Percentiles rank a stretch among this genome's conserved stretches.
Evolutionary conservation across 306 rosid species (phyloP).

Genomic region (Quillaja saponaria): DNA sequence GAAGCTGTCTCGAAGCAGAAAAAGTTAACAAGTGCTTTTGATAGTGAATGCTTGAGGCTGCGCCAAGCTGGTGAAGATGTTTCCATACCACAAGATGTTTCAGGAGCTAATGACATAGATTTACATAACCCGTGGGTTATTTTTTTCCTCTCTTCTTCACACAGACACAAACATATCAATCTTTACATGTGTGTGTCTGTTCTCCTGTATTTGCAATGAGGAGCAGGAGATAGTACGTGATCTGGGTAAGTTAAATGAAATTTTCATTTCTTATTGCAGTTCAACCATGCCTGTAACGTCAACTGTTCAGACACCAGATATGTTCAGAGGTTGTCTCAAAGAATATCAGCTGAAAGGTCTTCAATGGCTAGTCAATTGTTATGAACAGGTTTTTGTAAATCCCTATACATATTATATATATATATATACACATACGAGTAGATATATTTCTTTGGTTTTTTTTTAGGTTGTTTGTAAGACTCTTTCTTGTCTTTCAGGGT

Average conservation of each 20-base stretch:
- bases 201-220: conserved; percentile 17
- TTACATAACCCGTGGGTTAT: conserved; percentile 83
- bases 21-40: conserved; percentile 78
- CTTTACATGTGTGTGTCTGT: conserved; percentile 13
- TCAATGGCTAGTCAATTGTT: conserved; percentile 98
- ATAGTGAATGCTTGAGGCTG: conserved; percentile 76
- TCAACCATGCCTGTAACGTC: conserved; percentile 99
- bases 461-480: conserved; percentile 28
- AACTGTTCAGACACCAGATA: conserved; percentile 83
- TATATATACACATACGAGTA: neutral
- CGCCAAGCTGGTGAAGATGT: conserved; percentile 78
- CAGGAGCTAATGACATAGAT: conserved; percentile 94
- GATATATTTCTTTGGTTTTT: conserved; percentile 3
- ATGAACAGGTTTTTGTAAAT: conserved; percentile 81
- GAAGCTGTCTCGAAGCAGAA: conserved; percentile 97
- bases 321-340: conserved; percentile 84
- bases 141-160: neutral
- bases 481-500: conserved; percentile 61
- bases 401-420: conserved; percentile 2
- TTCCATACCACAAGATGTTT: conserved; percentile 65
- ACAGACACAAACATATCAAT: conserved; percentile 5
- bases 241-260: neutral
- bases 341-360: conserved; percentile 96
- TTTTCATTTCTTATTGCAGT: conserved; percentile 43
- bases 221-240: conserved; percentile 14